A percentile compares a stretch with the other conserved stretches of the same genome.
phyloP scores from a whole-genome alignment of 1,139 yeast species.

The Sugiyamaella pinicola region DNA sequence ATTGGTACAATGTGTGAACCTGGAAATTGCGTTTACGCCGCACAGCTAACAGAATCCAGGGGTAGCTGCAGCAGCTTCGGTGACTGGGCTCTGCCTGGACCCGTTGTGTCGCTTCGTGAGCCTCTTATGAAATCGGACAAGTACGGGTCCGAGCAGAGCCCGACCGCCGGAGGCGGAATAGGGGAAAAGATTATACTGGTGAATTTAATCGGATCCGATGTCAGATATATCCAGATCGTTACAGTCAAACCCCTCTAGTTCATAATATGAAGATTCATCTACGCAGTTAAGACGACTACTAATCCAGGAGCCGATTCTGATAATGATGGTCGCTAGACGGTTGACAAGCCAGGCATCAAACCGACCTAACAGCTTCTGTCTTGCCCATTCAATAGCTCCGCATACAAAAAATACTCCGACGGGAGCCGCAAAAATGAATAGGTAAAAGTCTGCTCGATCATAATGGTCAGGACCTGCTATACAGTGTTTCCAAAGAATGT shows the following conservation, averaged over 20 bases:
- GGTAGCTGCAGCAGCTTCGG: too few relatives aligned
- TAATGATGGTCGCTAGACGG: neutral
- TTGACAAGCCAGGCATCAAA: constrained; percentile 14
- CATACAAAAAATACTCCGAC: constrained; percentile 8
- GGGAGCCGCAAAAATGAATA: constrained; percentile 9
- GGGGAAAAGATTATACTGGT: too few relatives aligned
- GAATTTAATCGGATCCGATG: neutral
- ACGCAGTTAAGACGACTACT: neutral
- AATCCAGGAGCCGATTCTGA: neutral
- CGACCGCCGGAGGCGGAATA: too few relatives aligned
- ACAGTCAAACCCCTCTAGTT: neutral
- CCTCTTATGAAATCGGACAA: too few relatives aligned
- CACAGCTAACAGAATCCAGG: neutral
- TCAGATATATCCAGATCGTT: neutral
- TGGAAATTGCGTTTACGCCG: neutral
- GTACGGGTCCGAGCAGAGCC: too few relatives aligned
- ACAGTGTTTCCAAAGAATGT: constrained; percentile 8
- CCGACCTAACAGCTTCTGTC: constrained; percentile 13
- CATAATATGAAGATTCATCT: neutral
- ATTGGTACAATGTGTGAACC: neutral
- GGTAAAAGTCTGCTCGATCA: constrained; percentile 2
- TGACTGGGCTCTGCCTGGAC: too few relatives aligned
- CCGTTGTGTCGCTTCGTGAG: too few relatives aligned
- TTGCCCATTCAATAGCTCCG: constrained; percentile 6
- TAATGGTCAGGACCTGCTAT: constrained; percentile 7